Evolutionary conservation across 2,329 filamentous ascomycete genomes (phyloP), one percentile per base, ranked within the genome.

Genomic region (Fonsecaea erecta): DNA sequence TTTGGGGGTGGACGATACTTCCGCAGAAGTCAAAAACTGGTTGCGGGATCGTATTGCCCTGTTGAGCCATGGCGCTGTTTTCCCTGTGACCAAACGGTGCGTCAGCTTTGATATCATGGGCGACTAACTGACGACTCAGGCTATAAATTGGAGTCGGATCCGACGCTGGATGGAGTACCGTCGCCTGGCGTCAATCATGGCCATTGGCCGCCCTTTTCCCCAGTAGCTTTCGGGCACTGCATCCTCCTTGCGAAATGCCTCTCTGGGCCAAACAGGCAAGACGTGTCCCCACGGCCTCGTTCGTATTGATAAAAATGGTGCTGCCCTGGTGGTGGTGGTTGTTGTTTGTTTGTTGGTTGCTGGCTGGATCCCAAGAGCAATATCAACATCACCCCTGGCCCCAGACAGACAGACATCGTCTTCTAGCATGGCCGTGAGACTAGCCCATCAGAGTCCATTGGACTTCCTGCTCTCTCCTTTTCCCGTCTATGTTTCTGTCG

Each of bases 11-110:
- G 12, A 54, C n/a, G 54, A 11, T 51, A 52, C 46, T 34, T 63
- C 54, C 30, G 54, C 54, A 35, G 40, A 16, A 28, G 28, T 64
- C 54, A 52, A 46, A n/a, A 30, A 34, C 8, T 52, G 21, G 28
- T 32, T 48, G 62, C 65, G 62, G 68, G 68, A 69, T 65, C 65
- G 62, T 58, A 68, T 69, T 69, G 32, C 68, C 68, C 14, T 18
- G 61, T 69, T 52, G 56, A 61, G 68, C 48, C 40, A 61, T 53
- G 60, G 60, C 48, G 40, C 40, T n/a, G n/a, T 60, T 66, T 32
- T 56, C 51, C 48, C 57, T 63, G 24, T 55, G 18, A 30, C 30
- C 48, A 21, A 55, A 52, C 28, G 14, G 18, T 58, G 60, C 60
- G 60, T 65, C 60, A 66, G 54, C 59, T 35, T 68, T 62, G 63